Base-by-base conservation (phyloP, 1,284 basidiomycete genomes). In the Volvariella volvacea region DNA sequence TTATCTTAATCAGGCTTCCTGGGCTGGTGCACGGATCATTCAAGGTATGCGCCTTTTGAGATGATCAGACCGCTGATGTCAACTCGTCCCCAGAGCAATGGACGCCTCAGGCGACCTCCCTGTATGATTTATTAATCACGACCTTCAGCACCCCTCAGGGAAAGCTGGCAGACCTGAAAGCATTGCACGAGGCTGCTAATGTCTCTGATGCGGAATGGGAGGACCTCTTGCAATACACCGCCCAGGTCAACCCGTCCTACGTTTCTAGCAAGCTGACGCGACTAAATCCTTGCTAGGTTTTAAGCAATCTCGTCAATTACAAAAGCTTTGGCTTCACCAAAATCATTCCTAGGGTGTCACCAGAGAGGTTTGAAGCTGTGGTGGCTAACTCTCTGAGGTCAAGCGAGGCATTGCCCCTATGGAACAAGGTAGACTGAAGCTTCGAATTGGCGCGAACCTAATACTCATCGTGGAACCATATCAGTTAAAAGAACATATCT, bases 291-390 rank as follows among this genome's bases (percentile, higher is more conserved):
- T 38, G 2, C 14, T 48, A 88, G 85, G 78, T 80, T 25, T 57
- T 89, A 46, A 82, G 80, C 60, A 91, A 91, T 55, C 66, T 90
- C 28, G 80, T 78, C 16, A 90, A 90, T 62, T 90, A 79, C 65
- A 83, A 76, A 58, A 77, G 74, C 2, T 92, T 92, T 52, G 89
- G 89, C 0, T 87, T 85, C 55, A 87, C 85, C 38, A 92, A 92
- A 64, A 83, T 92, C 52, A 61, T 88, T 44, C 89, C 89, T 22
- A 82, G 89, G 28, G 55, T 85, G 31, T 55, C 78, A 3, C 55
- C 71, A 30, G 70, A 65, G 14, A 78, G 76, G 52, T 90, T 92
- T 56, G 74, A 70, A 36, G 68, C 68, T 8, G 76, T 86, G 20
- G 68, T 90, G 12, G 61, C 65, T n/a, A 68, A 70, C 7, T 87